Conservation (phyloP, 768 basidiomycete genomes). For the Artomyces pyxidatus region DNA sequence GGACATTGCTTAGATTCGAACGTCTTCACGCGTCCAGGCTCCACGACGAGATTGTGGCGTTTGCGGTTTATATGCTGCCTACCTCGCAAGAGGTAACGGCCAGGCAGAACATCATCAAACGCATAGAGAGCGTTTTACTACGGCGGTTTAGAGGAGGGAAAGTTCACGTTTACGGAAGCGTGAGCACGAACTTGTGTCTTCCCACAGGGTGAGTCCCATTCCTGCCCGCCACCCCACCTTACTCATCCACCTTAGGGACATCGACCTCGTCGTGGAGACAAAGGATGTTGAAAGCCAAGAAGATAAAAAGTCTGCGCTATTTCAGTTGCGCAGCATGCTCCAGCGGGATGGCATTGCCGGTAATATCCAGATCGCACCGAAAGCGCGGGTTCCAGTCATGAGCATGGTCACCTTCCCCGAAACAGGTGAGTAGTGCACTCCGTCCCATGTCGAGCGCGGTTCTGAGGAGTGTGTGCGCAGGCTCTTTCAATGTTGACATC, state of each 20-base stretch:
- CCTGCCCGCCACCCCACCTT: not conserved
- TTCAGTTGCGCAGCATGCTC: slow-evolving; percentile 40
- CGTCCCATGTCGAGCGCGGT: not conserved
- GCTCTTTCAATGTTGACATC: slow-evolving; percentile 55
- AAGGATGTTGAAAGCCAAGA: slow-evolving; percentile 23
- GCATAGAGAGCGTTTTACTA: slow-evolving; percentile 38
- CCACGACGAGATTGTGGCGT: slow-evolving; percentile 57
- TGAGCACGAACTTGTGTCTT: slow-evolving; percentile 49
- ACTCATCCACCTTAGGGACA: slow-evolving; percentile 36
- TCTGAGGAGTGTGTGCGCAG: slow-evolving; percentile 22
- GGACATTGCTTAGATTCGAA: no score
- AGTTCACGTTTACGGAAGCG: slow-evolving; percentile 54
- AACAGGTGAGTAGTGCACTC: slow-evolving; percentile 24
- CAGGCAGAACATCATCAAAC: slow-evolving; percentile 36
- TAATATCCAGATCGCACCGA: slow-evolving; percentile 36
- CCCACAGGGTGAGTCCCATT: slow-evolving; percentile 44
- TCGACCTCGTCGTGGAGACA: slow-evolving; percentile 47
- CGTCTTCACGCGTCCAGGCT: slow-evolving; percentile 43
- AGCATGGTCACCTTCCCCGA: slow-evolving; percentile 41
- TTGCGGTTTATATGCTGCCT: slow-evolving; percentile 43
- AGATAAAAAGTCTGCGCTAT: slow-evolving; percentile 35
- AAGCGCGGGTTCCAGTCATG: slow-evolving; percentile 57
- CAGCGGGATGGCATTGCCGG: slow-evolving; percentile 35
- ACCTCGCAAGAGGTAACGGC: slow-evolving; percentile 43
- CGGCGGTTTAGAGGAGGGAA: slow-evolving; percentile 36